phyloP scores from a whole-genome alignment of 1,284 basidiomycete genomes.

The Vanrija humicola region DNA sequence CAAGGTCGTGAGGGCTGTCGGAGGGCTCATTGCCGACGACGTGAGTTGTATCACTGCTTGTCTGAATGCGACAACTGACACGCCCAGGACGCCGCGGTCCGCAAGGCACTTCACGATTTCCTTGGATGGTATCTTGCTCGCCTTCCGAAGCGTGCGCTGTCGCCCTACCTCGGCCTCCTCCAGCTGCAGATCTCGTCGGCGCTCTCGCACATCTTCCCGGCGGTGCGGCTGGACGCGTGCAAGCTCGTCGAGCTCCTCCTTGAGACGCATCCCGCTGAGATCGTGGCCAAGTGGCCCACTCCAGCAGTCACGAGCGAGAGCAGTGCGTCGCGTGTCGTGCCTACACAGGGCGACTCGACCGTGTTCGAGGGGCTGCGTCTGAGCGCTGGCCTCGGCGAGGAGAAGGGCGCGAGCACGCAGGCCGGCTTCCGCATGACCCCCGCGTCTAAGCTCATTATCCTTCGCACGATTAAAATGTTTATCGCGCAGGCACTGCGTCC shows the following conservation, averaged over 20 bases:
- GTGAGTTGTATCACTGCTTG: slow-evolving; percentile 47
- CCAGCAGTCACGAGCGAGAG: background rate
- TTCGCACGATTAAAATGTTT: slow-evolving; percentile 41
- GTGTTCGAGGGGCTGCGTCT: slow-evolving; percentile 46
- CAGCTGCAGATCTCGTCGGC: slow-evolving; percentile 85
- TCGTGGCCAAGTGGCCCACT: slow-evolving; percentile 64
- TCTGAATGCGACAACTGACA: background rate
- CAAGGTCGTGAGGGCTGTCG: slow-evolving; percentile 62
- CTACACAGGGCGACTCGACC: slow-evolving; percentile 17
- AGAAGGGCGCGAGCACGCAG: slow-evolving; percentile 37
- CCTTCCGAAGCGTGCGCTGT: slow-evolving; percentile 63
- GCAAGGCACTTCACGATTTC: slow-evolving; percentile 50
- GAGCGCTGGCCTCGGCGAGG: slow-evolving; percentile 42
- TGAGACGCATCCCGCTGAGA: slow-evolving; percentile 63
- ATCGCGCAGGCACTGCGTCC: slow-evolving; percentile 24
- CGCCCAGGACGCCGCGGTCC: slow-evolving; percentile 50
- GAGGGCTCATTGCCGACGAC: slow-evolving; percentile 74
- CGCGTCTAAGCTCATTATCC: slow-evolving; percentile 34
- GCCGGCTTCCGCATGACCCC: slow-evolving; percentile 32
- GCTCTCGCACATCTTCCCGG: slow-evolving; percentile 90
- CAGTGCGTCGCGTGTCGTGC: background rate
- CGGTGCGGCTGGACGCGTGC: slow-evolving; percentile 85
- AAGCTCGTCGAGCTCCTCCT: slow-evolving; percentile 76
- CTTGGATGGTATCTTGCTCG: slow-evolving; percentile 68
- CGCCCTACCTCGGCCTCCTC: slow-evolving; percentile 67